Evolutionary conservation across 768 basidiomycete genomes (phyloP).

Genomic region (Boletus barrowsii): DNA sequence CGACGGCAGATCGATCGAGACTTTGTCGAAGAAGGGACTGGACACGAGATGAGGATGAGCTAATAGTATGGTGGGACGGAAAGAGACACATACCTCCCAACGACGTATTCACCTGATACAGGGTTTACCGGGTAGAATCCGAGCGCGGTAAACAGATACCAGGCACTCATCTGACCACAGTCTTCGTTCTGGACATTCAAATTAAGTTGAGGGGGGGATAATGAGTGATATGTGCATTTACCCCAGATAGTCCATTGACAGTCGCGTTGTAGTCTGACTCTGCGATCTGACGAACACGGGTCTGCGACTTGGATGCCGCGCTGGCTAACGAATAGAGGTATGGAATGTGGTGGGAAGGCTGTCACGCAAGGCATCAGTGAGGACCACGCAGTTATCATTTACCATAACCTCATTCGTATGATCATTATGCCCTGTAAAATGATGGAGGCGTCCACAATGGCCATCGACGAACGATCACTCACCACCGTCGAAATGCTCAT

Average conservation of each 20-base stretch:
- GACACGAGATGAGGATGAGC: neutral
- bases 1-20: slow-evolving; percentile 54
- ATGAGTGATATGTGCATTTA: slow-evolving; percentile 28
- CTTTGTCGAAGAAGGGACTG: slow-evolving; percentile 53
- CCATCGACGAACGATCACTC: slow-evolving; percentile 10
- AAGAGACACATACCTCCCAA: slow-evolving; percentile 56
- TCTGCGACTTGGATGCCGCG: slow-evolving; percentile 67
- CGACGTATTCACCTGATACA: slow-evolving; percentile 67
- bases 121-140: slow-evolving; percentile 88
- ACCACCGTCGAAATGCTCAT: slow-evolving; percentile 53
- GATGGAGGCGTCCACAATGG: slow-evolving; percentile 1
- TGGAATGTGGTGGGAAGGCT: slow-evolving; percentile 86
- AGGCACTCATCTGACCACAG: slow-evolving; percentile 88
- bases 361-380: slow-evolving; percentile 6
- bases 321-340: slow-evolving; percentile 76
- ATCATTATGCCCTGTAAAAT: slow-evolving; percentile 63
- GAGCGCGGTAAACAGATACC: slow-evolving; percentile 80
- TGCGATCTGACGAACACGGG: slow-evolving; percentile 68
- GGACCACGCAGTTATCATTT: neutral
- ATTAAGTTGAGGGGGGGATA: neutral
- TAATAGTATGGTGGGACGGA: neutral
- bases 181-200: slow-evolving; percentile 65
- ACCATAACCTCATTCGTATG: slow-evolving; percentile 67
- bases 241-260: slow-evolving; percentile 69
- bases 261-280: slow-evolving; percentile 62